A percentile compares a stretch with the other conserved stretches of the same genome.
phyloP scores from a whole-genome alignment of 192 early-diverging fungal species.

The Linnemannia schmuckeri region DNA sequence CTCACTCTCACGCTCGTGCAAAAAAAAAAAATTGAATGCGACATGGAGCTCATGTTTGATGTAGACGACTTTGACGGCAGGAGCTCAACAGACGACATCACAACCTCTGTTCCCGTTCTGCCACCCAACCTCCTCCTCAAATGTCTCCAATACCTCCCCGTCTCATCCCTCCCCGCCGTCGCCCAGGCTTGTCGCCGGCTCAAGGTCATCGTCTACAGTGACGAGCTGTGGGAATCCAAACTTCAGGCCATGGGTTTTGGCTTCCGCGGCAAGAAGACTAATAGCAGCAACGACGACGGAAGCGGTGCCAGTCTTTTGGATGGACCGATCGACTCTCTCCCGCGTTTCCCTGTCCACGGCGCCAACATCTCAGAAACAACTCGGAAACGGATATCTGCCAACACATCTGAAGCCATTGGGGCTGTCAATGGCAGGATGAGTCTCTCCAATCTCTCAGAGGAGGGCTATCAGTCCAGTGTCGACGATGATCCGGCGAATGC shows the following conservation, averaged over 20 bases:
- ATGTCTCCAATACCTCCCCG: conserved; percentile 62
- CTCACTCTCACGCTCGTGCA: neutral
- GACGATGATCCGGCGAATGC: conserved; percentile 13
- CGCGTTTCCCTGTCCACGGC: conserved; percentile 47
- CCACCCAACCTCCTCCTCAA: conserved; percentile 64
- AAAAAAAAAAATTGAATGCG: neutral
- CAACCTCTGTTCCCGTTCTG: conserved; percentile 48
- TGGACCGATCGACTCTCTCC: conserved; percentile 35
- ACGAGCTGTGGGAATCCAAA: conserved; percentile 81
- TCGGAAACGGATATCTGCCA: conserved; percentile 41
- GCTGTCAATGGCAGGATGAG: conserved; percentile 17
- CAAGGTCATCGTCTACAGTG: conserved; percentile 84
- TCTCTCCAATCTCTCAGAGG: conserved; percentile 32
- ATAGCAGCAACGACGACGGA: neutral
- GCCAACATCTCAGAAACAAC: conserved; percentile 31
- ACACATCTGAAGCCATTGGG: conserved; percentile 17
- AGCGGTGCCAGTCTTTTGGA: conserved; percentile 18
- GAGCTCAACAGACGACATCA: conserved; percentile 41
- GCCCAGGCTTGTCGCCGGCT: conserved; percentile 77
- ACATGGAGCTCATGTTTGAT: conserved; percentile 55
- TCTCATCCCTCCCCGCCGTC: conserved; percentile 59
- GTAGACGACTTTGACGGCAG: conserved; percentile 43
- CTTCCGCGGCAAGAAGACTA: conserved; percentile 42
- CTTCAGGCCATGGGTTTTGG: conserved; percentile 66
- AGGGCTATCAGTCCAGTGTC: conserved; percentile 29